Base-by-base conservation (phyloP, 495 filamentous ascomycete species). In the Podospora comata region DNA sequence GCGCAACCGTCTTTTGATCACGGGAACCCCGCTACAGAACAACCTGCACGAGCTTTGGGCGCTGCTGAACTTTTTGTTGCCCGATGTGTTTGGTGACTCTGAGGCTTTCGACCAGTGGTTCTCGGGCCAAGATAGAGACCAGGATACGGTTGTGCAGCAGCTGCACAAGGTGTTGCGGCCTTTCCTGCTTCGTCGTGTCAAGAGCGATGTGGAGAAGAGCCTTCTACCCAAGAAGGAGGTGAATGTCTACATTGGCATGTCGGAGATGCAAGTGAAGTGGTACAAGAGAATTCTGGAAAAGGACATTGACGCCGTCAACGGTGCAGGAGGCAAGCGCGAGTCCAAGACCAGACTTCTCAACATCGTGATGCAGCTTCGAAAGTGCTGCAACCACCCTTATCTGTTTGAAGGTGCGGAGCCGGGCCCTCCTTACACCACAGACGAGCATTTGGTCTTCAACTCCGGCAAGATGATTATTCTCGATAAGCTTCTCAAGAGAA, bases 101-200 rank as follows among this genome's bases (percentile, higher is more conserved):
- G 93, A 96, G 62, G 96, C 96, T n/a, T 99, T 99, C 71, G 96
- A 99, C 74, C 89, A 93, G 71, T 99, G 96, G 96, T 99, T 99
- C 75, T 93, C 91, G 7, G 88, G 85, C 58, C 94, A 97, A 75
- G 90, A 89, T 48, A 87, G 85, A 30, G 94, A 98, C 68, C 93
- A 97, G 71, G 96, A 99, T 73, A 91, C 89, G 1, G 95, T 99
- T n/a, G 92, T 99, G 7, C 91, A 97, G 76, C 96, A 99, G 75
- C 87, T 99, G 2, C 96, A 99, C 75, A 89, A 92, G 57, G 93
- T 99, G 4, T 81, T 99, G 5, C 87, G 95, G 28, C 96, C 96
- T 19, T 99, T 99, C 84, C 77, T 99, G 70, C 85, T 99, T 53
- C 92, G 96, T 67, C 91, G 96, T 76, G 95, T 99, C 65, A 99